phyloP scores from a whole-genome alignment of 768 basidiomycete genomes.

The Crassisporium funariophilum region DNA sequence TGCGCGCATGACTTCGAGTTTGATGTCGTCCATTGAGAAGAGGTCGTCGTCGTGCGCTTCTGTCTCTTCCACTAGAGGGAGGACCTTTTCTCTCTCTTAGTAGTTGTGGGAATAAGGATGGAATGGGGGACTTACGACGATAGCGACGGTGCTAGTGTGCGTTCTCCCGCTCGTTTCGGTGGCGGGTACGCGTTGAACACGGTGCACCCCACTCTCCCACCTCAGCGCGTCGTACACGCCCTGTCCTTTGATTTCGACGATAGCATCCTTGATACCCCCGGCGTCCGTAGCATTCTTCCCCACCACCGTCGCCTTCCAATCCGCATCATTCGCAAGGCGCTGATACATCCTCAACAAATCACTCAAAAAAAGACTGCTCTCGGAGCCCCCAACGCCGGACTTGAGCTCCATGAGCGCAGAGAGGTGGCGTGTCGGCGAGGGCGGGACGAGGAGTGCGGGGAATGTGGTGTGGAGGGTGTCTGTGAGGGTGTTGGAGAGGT shows the following conservation, averaged over 20 bases:
- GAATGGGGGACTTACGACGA: conserved; percentile 54
- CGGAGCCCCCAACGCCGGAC: conserved; percentile 90
- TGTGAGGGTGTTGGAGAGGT: conserved; percentile 41
- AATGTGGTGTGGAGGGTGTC: conserved; percentile 48
- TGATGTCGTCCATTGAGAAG: conserved; percentile 71
- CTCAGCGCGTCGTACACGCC: conserved; percentile 78
- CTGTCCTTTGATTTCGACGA: conserved; percentile 75
- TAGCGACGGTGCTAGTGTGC: conserved; percentile 90
- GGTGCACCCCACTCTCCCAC: conserved; percentile 95
- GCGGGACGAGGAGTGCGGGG: conserved; percentile 73
- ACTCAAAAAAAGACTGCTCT: conserved; percentile 78
- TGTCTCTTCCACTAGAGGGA: conserved; percentile 75
- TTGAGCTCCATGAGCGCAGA: conserved; percentile 90
- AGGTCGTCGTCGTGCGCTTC: conserved; percentile 63
- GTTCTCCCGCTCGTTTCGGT: conserved; percentile 87
- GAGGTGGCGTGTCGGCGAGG: conserved; percentile 62
- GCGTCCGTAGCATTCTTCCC: conserved; percentile 57
- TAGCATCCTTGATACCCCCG: conserved; percentile 77
- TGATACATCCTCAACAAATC: conserved; percentile 85
- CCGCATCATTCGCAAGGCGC: conserved; percentile 54
- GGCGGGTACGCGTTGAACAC: conserved; percentile 91
- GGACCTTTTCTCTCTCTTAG: conserved; percentile 54
- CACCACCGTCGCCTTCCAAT: conserved; percentile 66
- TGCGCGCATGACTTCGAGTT: conserved; percentile 3
- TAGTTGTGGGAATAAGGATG: not conserved